phyloP scores from a whole-genome alignment of 352 stramenopile genomes.

The Elongisporangium prolatum region DNA sequence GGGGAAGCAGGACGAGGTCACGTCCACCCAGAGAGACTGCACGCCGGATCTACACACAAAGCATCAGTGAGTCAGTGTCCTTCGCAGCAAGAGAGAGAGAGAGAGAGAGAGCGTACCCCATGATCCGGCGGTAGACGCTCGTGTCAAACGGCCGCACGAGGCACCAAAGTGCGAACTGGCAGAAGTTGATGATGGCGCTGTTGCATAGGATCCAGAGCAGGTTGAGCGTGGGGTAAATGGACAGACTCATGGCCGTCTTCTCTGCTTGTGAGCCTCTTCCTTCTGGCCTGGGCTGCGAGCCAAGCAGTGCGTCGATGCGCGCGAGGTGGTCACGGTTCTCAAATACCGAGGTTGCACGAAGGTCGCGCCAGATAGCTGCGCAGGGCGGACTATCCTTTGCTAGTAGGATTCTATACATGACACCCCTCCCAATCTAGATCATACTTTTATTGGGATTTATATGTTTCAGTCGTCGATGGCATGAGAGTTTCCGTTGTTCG shows the following conservation, averaged over 20 bases:
- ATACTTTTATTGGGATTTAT: background rate
- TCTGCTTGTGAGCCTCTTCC: background rate
- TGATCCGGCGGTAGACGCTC: conserved; percentile 69
- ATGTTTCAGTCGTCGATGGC: background rate
- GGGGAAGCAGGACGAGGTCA: conserved; percentile 81
- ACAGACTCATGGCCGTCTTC: conserved; percentile 36
- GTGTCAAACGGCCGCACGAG: conserved; percentile 83
- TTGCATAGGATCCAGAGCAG: conserved; percentile 86
- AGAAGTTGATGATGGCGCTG: conserved; percentile 72
- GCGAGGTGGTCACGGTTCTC: conserved; percentile 5
- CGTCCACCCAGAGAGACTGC: conserved; percentile 84
- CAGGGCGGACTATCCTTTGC: background rate
- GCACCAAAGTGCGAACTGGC: conserved; percentile 78
- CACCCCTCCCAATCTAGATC: background rate
- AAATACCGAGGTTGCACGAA: background rate
- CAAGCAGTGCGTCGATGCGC: conserved; percentile 7
- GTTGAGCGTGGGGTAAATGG: conserved; percentile 70
- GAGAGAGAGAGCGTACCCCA: conserved; percentile 25
- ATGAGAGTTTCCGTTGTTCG: background rate
- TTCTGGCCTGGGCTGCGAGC: background rate
- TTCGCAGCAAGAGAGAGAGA: background rate
- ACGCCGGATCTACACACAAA: conserved; percentile 32
- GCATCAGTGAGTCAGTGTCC: background rate
- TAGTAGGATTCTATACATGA: background rate
- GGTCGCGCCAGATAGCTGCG: conserved; percentile 4